Evolutionary conservation across 371 early-diverging fungal species (phyloP), one percentile per base, ranked within the genome.

Genomic region (Chytridium lagenaria): DNA sequence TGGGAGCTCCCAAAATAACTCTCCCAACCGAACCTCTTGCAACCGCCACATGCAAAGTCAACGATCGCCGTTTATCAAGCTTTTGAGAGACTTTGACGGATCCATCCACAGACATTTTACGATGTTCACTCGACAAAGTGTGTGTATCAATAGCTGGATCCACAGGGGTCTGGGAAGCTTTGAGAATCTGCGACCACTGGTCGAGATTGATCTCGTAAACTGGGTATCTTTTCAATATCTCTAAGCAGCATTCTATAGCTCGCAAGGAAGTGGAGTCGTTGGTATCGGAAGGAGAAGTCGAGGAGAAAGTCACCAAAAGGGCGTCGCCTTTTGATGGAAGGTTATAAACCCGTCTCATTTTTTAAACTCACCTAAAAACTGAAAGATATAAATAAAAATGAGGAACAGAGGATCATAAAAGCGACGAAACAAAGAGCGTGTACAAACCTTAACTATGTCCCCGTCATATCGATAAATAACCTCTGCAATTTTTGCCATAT

Each of bases 391-490:
- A n/a, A n/a, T n/a, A n/a, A n/a, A n/a, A n/a, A n/a, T n/a, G n/a
- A n/a, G n/a, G n/a, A n/a, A n/a, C n/a, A n/a, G n/a, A n/a, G n/a
- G n/a, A n/a, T n/a, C n/a, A n/a, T n/a, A n/a, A n/a, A n/a, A n/a
- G n/a, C n/a, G n/a, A 63, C n/a, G 12, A 31, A 63, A 22, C 15
- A 49, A 49, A 10, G 10, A 49, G 49, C 10, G 22, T 49, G 49
- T 49, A 15, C 57, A 55, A 16, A 63, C 63, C 67, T 66, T 66
- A 23, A 66, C 67, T n/a, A 66, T 30, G 31, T 66, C 67, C 28
- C 67, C 63, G 3, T 23, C 33, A 34, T 63, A 34, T 34, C 19
- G 63, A 34, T 10, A 26, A 10, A 63, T 34, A 23, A 63, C 33
- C 12, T 26, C 63, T 12, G 36, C 37, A 19, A 63, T 63, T 36